phyloP scores from a whole-genome alignment of 2,329 filamentous ascomycete species.

The Macrophomina pseudophaseolina region DNA sequence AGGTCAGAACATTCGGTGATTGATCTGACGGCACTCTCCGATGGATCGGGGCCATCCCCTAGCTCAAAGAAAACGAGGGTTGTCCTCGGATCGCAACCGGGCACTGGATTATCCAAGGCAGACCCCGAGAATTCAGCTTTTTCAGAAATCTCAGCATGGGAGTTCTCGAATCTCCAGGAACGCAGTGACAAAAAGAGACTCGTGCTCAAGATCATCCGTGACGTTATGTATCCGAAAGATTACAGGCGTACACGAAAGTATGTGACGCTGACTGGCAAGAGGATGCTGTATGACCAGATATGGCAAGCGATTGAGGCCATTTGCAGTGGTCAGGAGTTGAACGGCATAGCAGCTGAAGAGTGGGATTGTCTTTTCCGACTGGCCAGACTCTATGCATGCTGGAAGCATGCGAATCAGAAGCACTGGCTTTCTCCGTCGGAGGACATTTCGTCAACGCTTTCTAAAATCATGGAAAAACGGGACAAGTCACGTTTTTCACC shows the following conservation, averaged over 20 bases:
- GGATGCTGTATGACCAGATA: not conserved
- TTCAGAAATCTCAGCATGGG: slow-evolving; percentile 38
- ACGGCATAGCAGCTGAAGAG: slow-evolving; percentile 27
- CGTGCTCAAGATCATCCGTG: slow-evolving; percentile 48
- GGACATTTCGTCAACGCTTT: not conserved
- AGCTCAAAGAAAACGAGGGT: no score
- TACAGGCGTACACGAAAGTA: not conserved
- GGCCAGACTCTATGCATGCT: slow-evolving; percentile 42
- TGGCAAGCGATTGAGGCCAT: not conserved
- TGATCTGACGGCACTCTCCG: slow-evolving; percentile 7
- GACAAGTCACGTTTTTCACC: not conserved
- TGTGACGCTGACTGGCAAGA: slow-evolving; percentile 27
- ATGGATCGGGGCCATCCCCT: not conserved
- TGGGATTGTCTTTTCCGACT: slow-evolving; percentile 35
- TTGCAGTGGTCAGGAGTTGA: not conserved
- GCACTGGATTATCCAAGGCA: not conserved
- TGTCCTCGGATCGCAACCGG: not conserved
- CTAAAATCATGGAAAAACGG: not conserved
- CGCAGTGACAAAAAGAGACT: slow-evolving; percentile 50
- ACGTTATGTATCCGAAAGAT: not conserved
- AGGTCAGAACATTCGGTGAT: slow-evolving; percentile 8
- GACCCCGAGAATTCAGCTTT: slow-evolving; percentile 31
- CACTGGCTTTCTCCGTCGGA: not conserved
- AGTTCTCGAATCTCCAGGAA: slow-evolving; percentile 44
- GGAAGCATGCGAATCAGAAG: slow-evolving; percentile 28